Evolutionary conservation across 1,139 yeast genomes (phyloP), one percentile per base, ranked within the genome.

Genomic region (Debaryomyces sp.): DNA sequence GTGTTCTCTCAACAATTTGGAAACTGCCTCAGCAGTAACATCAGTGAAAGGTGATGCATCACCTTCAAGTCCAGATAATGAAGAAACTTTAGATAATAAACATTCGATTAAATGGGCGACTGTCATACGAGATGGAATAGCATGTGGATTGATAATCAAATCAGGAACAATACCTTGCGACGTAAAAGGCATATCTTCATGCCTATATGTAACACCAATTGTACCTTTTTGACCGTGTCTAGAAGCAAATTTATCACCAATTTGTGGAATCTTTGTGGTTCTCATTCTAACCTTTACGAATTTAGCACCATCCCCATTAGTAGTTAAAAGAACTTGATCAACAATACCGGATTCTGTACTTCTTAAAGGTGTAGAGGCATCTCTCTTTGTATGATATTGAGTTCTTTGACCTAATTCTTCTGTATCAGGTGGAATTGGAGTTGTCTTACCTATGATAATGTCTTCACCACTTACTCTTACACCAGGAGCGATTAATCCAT

Each of bases 221-320:
- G 99, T 95, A 87, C 99, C 99, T 77, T 94, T 94, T 73, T 95
- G 99, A 70, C 99, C 99, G 78, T 94, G 99, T 76, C 99, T 89
- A 40, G 98, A 92, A 4, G 99, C 98, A 73, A 94, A 94, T 73
- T 94, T 94, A 73, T 94, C 99, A 71, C 99, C 99, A 71, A 95
- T 94, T 73, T 94, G 99, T 10, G 99, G 99, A 46, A 92, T 81
- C 72, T 94, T 94, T 5, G 99, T 94, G 1, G 99, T 92, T 81
- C 99, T 88, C 91, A 95, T 95, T 73, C 99, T 85, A 41, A 94
- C 99, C 73, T 94, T 94, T 49, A 94, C 98, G 62, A 95, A 95
- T 64, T 92, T 89, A 67, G 96, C 83, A 56, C 99, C 99, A 70
- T 94, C 99, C 64, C 96, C 97, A 71, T 94, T 94, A 10, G 99